Conservation (phyloP, 2,329 filamentous ascomycete species). For the Alternaria dauci region DNA sequence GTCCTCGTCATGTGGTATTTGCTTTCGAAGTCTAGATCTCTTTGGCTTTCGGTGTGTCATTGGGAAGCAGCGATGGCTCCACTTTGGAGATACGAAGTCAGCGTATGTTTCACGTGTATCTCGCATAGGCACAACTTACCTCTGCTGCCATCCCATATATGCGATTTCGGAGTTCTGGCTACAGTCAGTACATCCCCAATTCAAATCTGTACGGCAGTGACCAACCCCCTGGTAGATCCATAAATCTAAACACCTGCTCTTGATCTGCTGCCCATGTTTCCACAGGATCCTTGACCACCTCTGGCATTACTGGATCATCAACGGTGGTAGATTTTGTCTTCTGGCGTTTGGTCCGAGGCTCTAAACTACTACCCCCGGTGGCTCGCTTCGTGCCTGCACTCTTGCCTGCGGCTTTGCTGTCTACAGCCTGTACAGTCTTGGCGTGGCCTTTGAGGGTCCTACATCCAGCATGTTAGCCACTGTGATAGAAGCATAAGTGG, state of each 20-base stretch:
- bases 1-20: neutral
- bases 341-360: constrained; percentile 14
- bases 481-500: neutral
- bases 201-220: neutral
- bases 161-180: constrained; percentile 35
- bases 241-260: constrained; percentile 26
- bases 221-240: constrained; percentile 36
- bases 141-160: constrained; percentile 32
- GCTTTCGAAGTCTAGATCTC: neutral
- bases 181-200: neutral
- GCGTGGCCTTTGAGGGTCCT: constrained; percentile 12
- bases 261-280: neutral
- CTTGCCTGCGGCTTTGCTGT: constrained; percentile 11
- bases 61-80: constrained; percentile 25
- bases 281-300: neutral
- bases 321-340: neutral
- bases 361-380: neutral
- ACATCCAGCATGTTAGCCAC: constrained; percentile 4
- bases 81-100: neutral
- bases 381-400: constrained; percentile 11
- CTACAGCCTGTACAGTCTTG: constrained; percentile 3
- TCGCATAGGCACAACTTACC: too few species aligned
- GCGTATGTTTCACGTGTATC: too few species aligned
- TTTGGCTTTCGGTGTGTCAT: constrained; percentile 13
- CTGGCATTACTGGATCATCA: neutral